Conservation (phyloP, 148 eudicot genomes). For the Rheum nobile region DNA sequence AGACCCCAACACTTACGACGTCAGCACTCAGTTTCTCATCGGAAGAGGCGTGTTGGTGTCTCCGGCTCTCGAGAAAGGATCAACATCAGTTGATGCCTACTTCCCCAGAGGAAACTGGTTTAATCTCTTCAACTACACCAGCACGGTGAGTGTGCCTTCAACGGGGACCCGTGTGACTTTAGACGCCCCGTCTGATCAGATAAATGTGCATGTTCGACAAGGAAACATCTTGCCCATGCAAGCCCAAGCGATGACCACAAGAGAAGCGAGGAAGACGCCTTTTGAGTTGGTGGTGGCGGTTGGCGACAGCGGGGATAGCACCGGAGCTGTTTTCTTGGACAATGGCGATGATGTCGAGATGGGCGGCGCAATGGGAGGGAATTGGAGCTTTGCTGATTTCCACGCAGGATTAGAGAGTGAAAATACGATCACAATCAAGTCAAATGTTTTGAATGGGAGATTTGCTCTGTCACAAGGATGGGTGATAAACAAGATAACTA, state of each 20-base stretch:
- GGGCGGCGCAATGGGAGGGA: constrained; percentile 19
- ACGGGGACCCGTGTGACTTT: constrained; percentile 19
- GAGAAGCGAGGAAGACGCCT: constrained; percentile 36
- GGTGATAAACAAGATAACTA: constrained; percentile 31
- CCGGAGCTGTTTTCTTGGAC: constrained; percentile 39
- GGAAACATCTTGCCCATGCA: constrained; percentile 52
- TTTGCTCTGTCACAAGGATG: constrained; percentile 32
- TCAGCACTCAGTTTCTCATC: constrained; percentile 38
- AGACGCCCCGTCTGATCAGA: constrained; percentile 32
- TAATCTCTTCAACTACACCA: constrained; percentile 31
- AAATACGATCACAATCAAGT: constrained; percentile 11
- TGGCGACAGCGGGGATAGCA: constrained; percentile 1
- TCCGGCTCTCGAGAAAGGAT: constrained; percentile 30
- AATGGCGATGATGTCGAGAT: constrained; percentile 32
- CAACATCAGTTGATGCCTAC: constrained; percentile 26
- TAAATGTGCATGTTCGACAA: constrained; percentile 43
- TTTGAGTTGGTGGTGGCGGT: constrained; percentile 38
- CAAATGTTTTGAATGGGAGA: constrained; percentile 23
- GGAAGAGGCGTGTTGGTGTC: constrained; percentile 51
- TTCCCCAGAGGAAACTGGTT: constrained; percentile 48
- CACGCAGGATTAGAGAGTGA: constrained; percentile 4
- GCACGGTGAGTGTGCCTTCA: constrained; percentile 17
- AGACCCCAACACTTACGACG: constrained; percentile 24
- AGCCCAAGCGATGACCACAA: constrained; percentile 39
- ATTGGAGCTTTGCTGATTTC: constrained; percentile 28